Percentiles rank a stretch among this genome's conserved stretches.
Conservation (phyloP, 192 early-diverging fungal genomes). For the Allomyces macrogynus region DNA sequence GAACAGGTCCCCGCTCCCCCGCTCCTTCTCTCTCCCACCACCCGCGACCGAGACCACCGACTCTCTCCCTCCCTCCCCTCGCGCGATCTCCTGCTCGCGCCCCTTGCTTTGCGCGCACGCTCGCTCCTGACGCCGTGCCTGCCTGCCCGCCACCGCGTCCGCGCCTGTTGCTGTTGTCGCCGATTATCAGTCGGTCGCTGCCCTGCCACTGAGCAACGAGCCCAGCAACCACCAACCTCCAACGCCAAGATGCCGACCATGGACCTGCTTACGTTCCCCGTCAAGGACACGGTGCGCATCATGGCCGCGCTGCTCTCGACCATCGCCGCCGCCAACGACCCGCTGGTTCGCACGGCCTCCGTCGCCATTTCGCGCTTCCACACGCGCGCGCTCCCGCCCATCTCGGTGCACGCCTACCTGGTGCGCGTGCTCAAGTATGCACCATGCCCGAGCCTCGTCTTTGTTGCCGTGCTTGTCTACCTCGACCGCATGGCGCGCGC, state of each 20-base stretch:
- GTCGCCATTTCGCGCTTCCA: slow-evolving; percentile 55
- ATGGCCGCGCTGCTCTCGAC: slow-evolving; percentile 35
- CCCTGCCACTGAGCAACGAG: no score
- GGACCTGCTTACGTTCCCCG: slow-evolving; percentile 36
- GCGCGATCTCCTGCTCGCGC: no score
- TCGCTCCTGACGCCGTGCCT: no score
- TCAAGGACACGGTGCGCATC: slow-evolving; percentile 35
- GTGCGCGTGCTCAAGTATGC: slow-evolving; percentile 80
- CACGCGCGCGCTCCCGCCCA: slow-evolving; percentile 76
- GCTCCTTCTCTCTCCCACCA: no score
- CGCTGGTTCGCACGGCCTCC: slow-evolving; percentile 14
- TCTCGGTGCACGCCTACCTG: slow-evolving; percentile 68
- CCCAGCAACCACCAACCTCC: no score
- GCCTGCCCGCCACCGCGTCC: no score
- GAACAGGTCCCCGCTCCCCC: no score
- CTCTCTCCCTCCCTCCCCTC: no score
- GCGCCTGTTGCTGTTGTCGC: no score
- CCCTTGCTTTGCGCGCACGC: no score
- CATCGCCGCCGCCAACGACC: slow-evolving; percentile 41
- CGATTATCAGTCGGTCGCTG: no score
- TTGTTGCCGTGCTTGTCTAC: slow-evolving; percentile 74
- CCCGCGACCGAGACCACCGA: no score
- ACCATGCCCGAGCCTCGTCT: slow-evolving; percentile 80
- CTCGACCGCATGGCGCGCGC: slow-evolving; percentile 59
- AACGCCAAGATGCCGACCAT: slow-evolving; percentile 13